Evolutionary conservation across 164 flowering plant genomes (phyloP).

Genomic region (Berberis thunbergii): DNA sequence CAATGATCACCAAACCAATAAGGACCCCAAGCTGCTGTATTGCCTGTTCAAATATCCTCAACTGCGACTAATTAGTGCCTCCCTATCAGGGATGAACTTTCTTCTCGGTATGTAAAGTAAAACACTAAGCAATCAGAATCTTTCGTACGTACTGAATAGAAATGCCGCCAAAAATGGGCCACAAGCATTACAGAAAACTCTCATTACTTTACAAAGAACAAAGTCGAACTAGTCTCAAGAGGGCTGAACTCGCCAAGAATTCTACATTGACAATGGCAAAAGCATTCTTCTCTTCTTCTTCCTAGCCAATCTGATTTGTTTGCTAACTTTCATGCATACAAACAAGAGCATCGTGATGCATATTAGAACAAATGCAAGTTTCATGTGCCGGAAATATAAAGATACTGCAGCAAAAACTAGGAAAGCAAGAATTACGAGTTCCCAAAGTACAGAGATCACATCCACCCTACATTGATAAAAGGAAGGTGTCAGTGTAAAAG

Average conservation of each 20-base stretch:
- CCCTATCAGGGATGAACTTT: too few species aligned
- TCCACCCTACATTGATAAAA: constrained; percentile 71
- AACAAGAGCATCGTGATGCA: constrained; percentile 56
- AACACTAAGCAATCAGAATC: neutral
- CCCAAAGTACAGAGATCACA: constrained; percentile 87
- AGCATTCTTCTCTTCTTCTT: constrained; percentile 96
- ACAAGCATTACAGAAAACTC: constrained; percentile 15
- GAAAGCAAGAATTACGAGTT: constrained; percentile 72
- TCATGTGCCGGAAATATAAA: constrained; percentile 65
- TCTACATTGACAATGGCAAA: constrained; percentile 90
- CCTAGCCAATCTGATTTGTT: constrained; percentile 71
- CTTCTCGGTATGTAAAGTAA: too few species aligned
- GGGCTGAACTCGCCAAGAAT: constrained; percentile 4
- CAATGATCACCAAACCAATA: too few species aligned
- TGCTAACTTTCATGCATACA: constrained; percentile 74
- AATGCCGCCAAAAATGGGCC: constrained; percentile 11
- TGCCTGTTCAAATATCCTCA: too few species aligned
- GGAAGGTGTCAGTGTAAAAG: neutral
- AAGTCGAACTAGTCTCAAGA: constrained; percentile 7
- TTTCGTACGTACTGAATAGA: neutral
- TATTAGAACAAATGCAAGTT: constrained; percentile 56
- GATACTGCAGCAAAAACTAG: constrained; percentile 83
- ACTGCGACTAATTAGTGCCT: too few species aligned
- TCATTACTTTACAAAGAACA: constrained; percentile 12
- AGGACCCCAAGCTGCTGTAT: too few species aligned